Conservation (phyloP, 441 rosid genomes). For the Breynia disticha region DNA sequence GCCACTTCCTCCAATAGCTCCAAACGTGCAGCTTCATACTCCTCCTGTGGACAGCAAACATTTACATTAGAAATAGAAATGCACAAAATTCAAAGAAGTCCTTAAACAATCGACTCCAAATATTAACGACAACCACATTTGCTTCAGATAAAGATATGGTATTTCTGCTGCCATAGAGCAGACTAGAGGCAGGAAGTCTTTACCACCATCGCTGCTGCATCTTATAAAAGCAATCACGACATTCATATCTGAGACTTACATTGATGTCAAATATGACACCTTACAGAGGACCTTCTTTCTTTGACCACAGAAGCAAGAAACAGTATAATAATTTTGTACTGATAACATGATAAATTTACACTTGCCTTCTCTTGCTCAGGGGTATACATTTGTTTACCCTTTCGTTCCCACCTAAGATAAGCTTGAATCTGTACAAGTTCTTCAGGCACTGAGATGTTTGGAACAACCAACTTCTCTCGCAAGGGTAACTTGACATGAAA, state of each 20-base stretch:
- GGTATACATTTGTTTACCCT: conserved; percentile 75
- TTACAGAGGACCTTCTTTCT: too few relatives aligned
- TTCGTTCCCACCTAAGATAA: conserved; percentile 95
- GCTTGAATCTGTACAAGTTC: conserved; percentile 95
- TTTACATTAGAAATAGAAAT: not conserved
- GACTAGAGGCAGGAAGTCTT: too few relatives aligned
- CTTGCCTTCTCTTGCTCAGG: conserved; percentile 93
- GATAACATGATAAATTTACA: not conserved
- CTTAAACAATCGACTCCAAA: too few relatives aligned
- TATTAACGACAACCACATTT: too few relatives aligned
- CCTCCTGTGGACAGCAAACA: conserved; percentile 44
- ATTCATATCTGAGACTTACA: not conserved
- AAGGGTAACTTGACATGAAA: conserved; percentile 58
- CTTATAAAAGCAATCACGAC: not conserved
- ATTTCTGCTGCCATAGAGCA: too few relatives aligned
- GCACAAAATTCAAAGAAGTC: not conserved
- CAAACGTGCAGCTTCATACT: conserved; percentile 84
- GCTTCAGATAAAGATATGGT: too few relatives aligned
- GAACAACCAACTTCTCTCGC: conserved; percentile 27
- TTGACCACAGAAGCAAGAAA: not conserved
- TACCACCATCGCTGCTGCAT: too few relatives aligned
- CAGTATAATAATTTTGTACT: not conserved
- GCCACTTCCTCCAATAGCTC: conserved; percentile 81
- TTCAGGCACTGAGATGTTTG: conserved; percentile 64
- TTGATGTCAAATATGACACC: too few relatives aligned